Base-by-base conservation (phyloP, 495 filamentous ascomycete species). In the Parachaetomium inaequale region DNA sequence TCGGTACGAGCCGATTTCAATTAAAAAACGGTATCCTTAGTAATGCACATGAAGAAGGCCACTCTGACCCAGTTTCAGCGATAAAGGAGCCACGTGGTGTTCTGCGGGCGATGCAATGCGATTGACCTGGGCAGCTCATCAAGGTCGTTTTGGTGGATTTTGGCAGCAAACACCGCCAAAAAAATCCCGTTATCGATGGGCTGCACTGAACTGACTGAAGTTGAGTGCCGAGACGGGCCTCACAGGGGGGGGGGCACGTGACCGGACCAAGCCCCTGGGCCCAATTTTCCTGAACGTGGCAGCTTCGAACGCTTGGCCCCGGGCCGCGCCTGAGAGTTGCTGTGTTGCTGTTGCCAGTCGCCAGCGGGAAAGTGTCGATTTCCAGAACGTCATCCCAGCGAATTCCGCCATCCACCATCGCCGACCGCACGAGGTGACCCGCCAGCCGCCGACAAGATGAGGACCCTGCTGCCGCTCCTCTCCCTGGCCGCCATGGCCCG, bases 401-500 rank as follows among this genome's bases (percentile, higher is more conserved):
- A 31, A 23, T 31, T 12, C 26, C 12, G 38, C 12, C 43, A 4
- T 36, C 23, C n/a, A 19, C 15, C 26, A 26, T 61, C 47, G 52
- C 55, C 60, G 26, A 43, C 43, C 40, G 19, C 32, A 31, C 32
- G 42, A 61, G 49, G 52, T 40, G 32, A 40, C 26, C 10, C 32
- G 17, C 23, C 17, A 43, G 25, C 42, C 21, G 1, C 51, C 55
- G 47, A 26, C 54, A 78, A 51, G n/a, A 84, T 84, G 81, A 79
- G 77, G 72, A 66, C 71, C 49, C 66, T 81, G 67, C 74, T 83
- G 63, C 74, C 79, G 25, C 72, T 85, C 53, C 77, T 82, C 31
- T 76, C 76, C 38, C 72, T 84, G 65, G 70, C 74, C 72, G 65
- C 77, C 50, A 68, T 79, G 62, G 84, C 87, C 51, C 86, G 91